Conservation (phyloP, 495 filamentous ascomycete genomes). For the Tetracladium marchalianum region DNA sequence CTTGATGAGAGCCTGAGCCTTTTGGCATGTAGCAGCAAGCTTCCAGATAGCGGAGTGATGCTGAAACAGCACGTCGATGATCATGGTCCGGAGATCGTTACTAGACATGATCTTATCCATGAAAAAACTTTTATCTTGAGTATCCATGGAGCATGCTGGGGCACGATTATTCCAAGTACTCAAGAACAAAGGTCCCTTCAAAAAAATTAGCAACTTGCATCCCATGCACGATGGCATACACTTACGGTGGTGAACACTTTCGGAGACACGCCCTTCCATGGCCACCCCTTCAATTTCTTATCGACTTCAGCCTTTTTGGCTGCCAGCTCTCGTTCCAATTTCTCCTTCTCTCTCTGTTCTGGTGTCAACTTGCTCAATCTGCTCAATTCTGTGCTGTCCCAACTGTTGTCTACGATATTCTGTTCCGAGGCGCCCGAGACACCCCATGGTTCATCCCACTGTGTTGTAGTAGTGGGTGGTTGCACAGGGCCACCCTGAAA, state of each 20-base stretch:
- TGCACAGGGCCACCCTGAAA: no score
- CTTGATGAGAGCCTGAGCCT: not conserved
- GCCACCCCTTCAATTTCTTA: slow-evolving; percentile 4
- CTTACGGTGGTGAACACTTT: slow-evolving; percentile 3
- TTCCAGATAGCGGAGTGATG: slow-evolving; percentile 1
- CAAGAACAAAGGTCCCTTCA: not conserved
- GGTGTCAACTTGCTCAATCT: no score
- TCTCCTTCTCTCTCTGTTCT: no score
- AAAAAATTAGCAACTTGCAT: not conserved
- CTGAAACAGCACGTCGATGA: not conserved
- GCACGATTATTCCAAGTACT: not conserved
- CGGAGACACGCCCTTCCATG: slow-evolving; percentile 1
- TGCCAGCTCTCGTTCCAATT: no score
- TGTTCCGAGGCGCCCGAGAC: no score
- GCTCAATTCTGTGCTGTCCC: no score
- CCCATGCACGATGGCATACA: not conserved
- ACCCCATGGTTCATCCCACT: no score
- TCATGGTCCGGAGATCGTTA: not conserved
- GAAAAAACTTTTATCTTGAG: not conserved
- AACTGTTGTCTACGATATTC: no score
- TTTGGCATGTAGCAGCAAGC: slow-evolving; percentile 1
- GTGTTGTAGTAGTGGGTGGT: no score
- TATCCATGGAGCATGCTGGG: not conserved
- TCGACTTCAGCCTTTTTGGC: not conserved
- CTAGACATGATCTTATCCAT: not conserved